These are phyloP conservation scores for Stagonosporopsis rhizophila DNA, from an alignment of 2,329 filamentous ascomycete genomes.

Conservation along the genomic window DNA sequence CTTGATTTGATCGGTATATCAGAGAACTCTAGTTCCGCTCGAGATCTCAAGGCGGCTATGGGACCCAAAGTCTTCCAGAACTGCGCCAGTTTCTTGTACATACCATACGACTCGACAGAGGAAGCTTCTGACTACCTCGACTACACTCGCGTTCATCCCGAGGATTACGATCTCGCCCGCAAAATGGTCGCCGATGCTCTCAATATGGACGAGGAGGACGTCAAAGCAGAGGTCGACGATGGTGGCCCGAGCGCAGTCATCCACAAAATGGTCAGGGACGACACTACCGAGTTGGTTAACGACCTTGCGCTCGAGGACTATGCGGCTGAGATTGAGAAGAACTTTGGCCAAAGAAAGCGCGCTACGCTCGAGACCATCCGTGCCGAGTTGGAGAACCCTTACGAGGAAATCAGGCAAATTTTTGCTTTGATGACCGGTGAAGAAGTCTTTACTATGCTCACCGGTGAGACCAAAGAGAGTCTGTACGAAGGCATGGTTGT, in stretches of 20 bases:
- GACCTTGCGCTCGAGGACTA: conserved; percentile 97
- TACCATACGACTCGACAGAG: conserved; percentile 85
- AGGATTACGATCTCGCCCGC: conserved; percentile 96
- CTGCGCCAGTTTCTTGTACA: conserved; percentile 92
- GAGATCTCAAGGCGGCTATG: conserved; percentile 59
- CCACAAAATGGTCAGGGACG: conserved; percentile 91
- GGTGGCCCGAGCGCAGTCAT: conserved; percentile 90
- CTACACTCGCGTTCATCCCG: conserved; percentile 95
- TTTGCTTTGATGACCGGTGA: conserved; percentile 74
- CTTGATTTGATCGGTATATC: conserved; percentile 89
- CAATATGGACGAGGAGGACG: conserved; percentile 96
- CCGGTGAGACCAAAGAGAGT: conserved; percentile 86
- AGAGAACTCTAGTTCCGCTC: conserved; percentile 71
- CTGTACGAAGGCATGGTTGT: conserved; percentile 91
- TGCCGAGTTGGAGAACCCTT: conserved; percentile 88
- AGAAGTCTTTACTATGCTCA: conserved; percentile 95
- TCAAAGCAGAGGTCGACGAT: conserved; percentile 91
- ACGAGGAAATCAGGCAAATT: conserved; percentile 88
- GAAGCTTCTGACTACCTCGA: conserved; percentile 89
- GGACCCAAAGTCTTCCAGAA: conserved; percentile 94
- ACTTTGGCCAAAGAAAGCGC: conserved; percentile 92
- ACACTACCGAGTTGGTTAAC: conserved; percentile 93
- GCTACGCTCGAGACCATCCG: conserved; percentile 96
- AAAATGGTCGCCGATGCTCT: conserved; percentile 98
- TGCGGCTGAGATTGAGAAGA: conserved; percentile 90